Conservation (phyloP, 441 rosid species). For the Populus hybrid region DNA sequence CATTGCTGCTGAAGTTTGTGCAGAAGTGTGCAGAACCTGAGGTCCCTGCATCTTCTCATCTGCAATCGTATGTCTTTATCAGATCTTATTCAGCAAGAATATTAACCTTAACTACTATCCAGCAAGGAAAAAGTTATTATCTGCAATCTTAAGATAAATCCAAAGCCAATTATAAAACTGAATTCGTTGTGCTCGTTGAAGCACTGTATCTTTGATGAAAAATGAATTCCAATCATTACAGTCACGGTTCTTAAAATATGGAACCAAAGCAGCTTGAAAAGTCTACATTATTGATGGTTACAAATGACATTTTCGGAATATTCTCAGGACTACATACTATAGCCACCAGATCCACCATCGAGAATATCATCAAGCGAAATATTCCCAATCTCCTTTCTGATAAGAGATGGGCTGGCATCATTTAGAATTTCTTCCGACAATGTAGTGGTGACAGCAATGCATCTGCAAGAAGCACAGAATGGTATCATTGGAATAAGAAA, state of each 20-base stretch:
- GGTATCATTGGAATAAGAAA: not conserved
- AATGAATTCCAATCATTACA: constrained; percentile 32
- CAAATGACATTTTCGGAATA: constrained; percentile 35
- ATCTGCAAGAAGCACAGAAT: constrained; percentile 51
- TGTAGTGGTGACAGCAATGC: constrained; percentile 91
- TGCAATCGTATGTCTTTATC: constrained; percentile 40
- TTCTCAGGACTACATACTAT: constrained; percentile 74
- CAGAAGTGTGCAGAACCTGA: constrained; percentile 32
- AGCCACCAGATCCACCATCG: constrained; percentile 69
- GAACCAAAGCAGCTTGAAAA: constrained; percentile 18
- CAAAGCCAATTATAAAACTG: constrained; percentile 14
- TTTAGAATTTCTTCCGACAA: constrained; percentile 63
- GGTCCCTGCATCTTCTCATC: constrained; percentile 48
- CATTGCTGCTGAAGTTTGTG: constrained; percentile 35
- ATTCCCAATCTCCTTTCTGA: constrained; percentile 74
- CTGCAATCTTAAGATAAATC: constrained; percentile 18
- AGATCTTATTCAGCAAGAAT: constrained; percentile 26
- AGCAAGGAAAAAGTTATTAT: constrained; percentile 14
- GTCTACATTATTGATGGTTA: constrained; percentile 35
- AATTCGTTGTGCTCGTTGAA: constrained; percentile 4
- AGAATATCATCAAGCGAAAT: constrained; percentile 82
- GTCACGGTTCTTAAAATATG: constrained; percentile 13
- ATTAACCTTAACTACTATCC: constrained; percentile 15
- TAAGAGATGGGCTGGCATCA: constrained; percentile 65
- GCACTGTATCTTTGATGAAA: constrained; percentile 15